A percentile compares a stretch with the other conserved stretches of the same genome.
phyloP scores from a whole-genome alignment of 139 green algal species.

The Chlamydomonas incerta region DNA sequence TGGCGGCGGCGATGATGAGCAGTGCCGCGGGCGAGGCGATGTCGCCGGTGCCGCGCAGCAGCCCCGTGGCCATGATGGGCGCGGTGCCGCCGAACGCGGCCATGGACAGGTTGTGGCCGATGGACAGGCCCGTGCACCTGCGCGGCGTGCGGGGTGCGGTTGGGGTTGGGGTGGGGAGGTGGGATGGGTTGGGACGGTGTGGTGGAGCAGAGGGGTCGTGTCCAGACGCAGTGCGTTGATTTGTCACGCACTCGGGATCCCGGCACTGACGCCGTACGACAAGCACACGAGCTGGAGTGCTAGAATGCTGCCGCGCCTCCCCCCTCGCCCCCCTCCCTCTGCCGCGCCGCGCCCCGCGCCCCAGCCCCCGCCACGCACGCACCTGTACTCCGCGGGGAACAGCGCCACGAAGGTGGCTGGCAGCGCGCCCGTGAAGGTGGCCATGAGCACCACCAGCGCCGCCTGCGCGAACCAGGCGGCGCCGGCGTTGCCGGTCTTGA shows the following conservation, averaged over 20 bases:
- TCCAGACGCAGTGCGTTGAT: too few relatives aligned
- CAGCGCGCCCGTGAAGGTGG: slow-evolving; percentile 45
- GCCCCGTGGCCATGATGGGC: slow-evolving; percentile 51
- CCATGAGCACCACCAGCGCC: neutral
- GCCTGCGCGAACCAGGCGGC: slow-evolving; percentile 31
- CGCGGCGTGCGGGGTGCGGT: neutral
- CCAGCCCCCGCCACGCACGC: neutral
- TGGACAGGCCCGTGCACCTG: slow-evolving; percentile 46
- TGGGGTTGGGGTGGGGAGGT: neutral
- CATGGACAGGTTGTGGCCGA: slow-evolving; percentile 63
- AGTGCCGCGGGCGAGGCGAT: slow-evolving; percentile 32
- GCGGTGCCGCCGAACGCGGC: slow-evolving; percentile 52
- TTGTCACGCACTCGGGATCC: too few relatives aligned
- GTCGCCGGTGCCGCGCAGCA: slow-evolving; percentile 40
- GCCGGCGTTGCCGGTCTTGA: slow-evolving; percentile 10
- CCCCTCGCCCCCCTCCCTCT: neutral
- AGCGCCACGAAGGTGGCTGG: slow-evolving; percentile 54
- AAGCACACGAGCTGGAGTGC: too few relatives aligned
- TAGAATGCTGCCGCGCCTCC: too few relatives aligned
- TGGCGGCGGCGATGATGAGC: slow-evolving; percentile 26
- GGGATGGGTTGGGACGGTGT: neutral
- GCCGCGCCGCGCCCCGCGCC: neutral
- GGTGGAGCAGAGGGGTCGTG: too few relatives aligned
- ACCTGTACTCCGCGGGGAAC: slow-evolving; percentile 43
- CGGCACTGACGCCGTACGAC: too few relatives aligned